Evolutionary conservation across 768 basidiomycete genomes (phyloP).

Genomic region (Lentinula sp.): DNA sequence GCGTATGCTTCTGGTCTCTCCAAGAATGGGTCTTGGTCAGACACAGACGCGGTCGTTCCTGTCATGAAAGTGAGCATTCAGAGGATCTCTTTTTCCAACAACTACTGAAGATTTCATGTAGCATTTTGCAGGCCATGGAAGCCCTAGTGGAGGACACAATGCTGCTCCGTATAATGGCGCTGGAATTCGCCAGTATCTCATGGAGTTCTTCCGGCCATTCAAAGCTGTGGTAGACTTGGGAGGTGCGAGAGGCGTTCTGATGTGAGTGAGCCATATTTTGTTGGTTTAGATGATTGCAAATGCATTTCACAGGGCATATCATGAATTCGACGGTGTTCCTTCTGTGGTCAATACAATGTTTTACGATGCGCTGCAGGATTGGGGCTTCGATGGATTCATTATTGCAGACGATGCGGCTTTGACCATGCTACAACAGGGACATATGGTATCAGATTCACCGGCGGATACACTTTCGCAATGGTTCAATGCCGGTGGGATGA

Average conservation of each 20-base stretch:
- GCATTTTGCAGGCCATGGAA: slow-evolving; percentile 21
- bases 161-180: slow-evolving; percentile 17
- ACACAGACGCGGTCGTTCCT: slow-evolving; percentile 19
- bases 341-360: slow-evolving; percentile 17
- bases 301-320: slow-evolving; percentile 14
- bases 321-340: slow-evolving; percentile 20
- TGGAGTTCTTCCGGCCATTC: slow-evolving; percentile 20
- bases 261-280: slow-evolving; percentile 8
- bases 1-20: slow-evolving; percentile 17
- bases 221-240: slow-evolving; percentile 17
- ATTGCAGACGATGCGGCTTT: slow-evolving; percentile 12
- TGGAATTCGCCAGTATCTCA: slow-evolving; percentile 16
- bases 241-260: slow-evolving; percentile 18
- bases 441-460: slow-evolving; percentile 14
- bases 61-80: slow-evolving; percentile 16
- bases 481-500: slow-evolving; percentile 20
- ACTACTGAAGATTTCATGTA: not conserved
- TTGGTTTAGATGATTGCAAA: not conserved
- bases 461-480: slow-evolving; percentile 20
- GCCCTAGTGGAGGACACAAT: slow-evolving; percentile 17
- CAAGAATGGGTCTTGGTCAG: slow-evolving; percentile 19
- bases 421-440: slow-evolving; percentile 9
- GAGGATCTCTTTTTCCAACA: not conserved
- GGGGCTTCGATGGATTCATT: slow-evolving; percentile 17
- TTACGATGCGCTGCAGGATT: slow-evolving; percentile 17